A percentile compares a stretch with the other conserved stretches of the same genome.
phyloP scores from a whole-genome alignment of 1,284 basidiomycete species.

The Cerrena zonata region DNA sequence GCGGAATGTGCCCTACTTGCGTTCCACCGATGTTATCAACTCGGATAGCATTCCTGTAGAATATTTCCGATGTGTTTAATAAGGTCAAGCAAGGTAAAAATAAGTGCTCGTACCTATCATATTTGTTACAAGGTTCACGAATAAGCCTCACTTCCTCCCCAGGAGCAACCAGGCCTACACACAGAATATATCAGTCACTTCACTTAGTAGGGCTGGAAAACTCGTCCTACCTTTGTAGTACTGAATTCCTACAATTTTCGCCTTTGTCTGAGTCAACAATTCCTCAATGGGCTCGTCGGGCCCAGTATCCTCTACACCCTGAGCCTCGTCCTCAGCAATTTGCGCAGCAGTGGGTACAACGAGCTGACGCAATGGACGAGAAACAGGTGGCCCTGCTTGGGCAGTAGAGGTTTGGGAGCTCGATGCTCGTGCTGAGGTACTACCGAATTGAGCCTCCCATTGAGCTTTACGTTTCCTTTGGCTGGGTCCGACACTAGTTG shows the following conservation, averaged over 20 bases:
- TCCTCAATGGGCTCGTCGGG: slow-evolving; percentile 55
- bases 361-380: slow-evolving; percentile 15
- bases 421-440: slow-evolving; percentile 6
- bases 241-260: slow-evolving; percentile 74
- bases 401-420: slow-evolving; percentile 10
- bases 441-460: slow-evolving; percentile 18
- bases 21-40: slow-evolving; percentile 67
- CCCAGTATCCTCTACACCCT: slow-evolving; percentile 35
- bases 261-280: slow-evolving; percentile 53
- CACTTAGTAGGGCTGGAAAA: background rate
- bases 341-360: slow-evolving; percentile 14
- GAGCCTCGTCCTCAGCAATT: slow-evolving; percentile 31
- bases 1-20: slow-evolving; percentile 79
- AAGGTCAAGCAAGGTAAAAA: background rate
- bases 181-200: background rate
- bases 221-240: slow-evolving; percentile 60
- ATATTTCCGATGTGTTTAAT: background rate
- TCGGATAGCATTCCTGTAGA: slow-evolving; percentile 64
- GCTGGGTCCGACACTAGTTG: slow-evolving; percentile 13
- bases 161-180: slow-evolving; percentile 62
- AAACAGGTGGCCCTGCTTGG: slow-evolving; percentile 8
- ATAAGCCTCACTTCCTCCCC: slow-evolving; percentile 74
- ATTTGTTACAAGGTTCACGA: slow-evolving; percentile 63
- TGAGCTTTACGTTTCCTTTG: slow-evolving; percentile 35
- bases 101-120: slow-evolving; percentile 49